Evolutionary conservation across 73 alveolate genomes (phyloP).

Genomic region (Paramecium biaurelia): DNA sequence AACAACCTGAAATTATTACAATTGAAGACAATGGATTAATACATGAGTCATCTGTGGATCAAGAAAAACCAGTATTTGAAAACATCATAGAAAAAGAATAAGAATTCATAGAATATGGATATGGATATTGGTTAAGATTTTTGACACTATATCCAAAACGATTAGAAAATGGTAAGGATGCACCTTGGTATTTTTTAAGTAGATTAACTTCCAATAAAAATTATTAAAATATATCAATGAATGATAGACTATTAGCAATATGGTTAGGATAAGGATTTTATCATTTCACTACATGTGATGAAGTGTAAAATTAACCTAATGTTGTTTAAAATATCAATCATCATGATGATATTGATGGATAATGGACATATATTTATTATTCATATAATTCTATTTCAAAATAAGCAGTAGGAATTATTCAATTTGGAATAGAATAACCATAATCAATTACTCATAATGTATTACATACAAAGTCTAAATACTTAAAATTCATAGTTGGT

Average conservation of each 20-base stretch:
- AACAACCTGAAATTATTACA: neutral
- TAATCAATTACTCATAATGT: neutral
- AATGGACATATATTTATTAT: constrained; percentile 54
- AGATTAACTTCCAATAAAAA: neutral
- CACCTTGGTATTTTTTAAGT: constrained; percentile 27
- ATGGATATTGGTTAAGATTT: constrained; percentile 46
- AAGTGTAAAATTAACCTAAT: neutral
- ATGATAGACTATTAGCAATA: constrained; percentile 19
- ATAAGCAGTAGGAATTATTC: neutral
- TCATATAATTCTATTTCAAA: neutral
- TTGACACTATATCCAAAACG: neutral
- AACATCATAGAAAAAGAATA: neutral
- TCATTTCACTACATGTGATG: constrained; percentile 47
- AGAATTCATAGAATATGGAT: constrained; percentile 3
- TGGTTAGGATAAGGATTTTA: constrained; percentile 51
- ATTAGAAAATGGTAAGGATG: constrained; percentile 14
- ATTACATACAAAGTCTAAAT: neutral
- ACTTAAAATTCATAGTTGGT: neutral
- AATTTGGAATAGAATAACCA: neutral
- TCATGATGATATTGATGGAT: constrained; percentile 52
- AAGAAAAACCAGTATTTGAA: neutral
- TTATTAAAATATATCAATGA: neutral
- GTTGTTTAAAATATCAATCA: neutral
- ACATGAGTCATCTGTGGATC: neutral
- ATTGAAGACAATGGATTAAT: neutral